Evolutionary conservation across 2,329 filamentous ascomycete species (phyloP).

Genomic region (Aaosphaeria pasadenensis): DNA sequence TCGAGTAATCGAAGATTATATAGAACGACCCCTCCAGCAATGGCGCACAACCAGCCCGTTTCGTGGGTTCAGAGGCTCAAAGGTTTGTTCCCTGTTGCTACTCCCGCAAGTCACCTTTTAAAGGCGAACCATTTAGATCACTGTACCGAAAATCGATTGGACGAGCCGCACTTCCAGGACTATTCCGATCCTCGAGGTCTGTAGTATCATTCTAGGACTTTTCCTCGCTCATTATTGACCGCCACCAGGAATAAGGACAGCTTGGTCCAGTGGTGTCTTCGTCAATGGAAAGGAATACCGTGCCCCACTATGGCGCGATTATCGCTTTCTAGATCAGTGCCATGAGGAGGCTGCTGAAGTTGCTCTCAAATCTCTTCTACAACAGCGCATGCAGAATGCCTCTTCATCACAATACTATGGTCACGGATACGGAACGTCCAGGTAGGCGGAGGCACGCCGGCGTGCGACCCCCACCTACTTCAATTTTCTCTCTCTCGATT

Average conservation of each 20-base stretch:
- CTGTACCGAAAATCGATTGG: constrained; percentile 31
- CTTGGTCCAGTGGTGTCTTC: constrained; percentile 35
- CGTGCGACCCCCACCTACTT: no score
- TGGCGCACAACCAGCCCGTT: not conserved
- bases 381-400: not conserved
- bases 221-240: not conserved
- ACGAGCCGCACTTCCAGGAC: constrained; percentile 35
- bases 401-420: not conserved
- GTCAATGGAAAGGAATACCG: constrained; percentile 33
- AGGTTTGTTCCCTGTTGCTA: not conserved
- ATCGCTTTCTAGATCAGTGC: constrained; percentile 34
- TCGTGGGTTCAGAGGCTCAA: not conserved
- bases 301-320: constrained; percentile 34
- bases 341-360: constrained; percentile 36
- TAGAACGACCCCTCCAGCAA: not conserved
- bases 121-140: constrained; percentile 18
- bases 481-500: no score
- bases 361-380: constrained; percentile 26
- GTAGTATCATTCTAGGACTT: constrained; percentile 1
- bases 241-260: constrained; percentile 28
- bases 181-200: constrained; percentile 36
- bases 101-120: no score
- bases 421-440: not conserved
- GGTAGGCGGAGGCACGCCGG: no score
- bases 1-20: no score